A percentile compares a stretch with the other conserved stretches of the same genome.
Evolutionary conservation across 1,284 basidiomycete species (phyloP).

Genomic region (Sporisorium iseilematis-ciliati): DNA sequence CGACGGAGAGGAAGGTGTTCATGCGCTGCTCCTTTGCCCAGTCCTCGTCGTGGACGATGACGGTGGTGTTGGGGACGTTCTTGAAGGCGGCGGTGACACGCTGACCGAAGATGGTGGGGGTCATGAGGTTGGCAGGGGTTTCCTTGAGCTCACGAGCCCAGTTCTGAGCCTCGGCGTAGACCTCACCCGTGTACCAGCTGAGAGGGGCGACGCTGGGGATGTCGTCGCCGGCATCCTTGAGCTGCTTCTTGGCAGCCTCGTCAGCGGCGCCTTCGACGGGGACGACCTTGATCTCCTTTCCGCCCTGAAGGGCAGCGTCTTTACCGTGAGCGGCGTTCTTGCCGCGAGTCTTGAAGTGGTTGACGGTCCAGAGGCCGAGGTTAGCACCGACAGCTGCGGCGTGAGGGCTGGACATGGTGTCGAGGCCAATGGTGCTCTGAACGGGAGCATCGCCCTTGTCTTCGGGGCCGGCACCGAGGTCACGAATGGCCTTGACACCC

Average conservation of each 20-base stretch:
- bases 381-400: conserved; percentile 64
- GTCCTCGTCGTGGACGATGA: conserved; percentile 83
- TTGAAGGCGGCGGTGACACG: conserved; percentile 79
- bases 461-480: conserved; percentile 55
- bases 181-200: conserved; percentile 66
- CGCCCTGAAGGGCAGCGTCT: conserved; percentile 58
- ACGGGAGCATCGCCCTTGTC: conserved; percentile 44
- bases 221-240: conserved; percentile 61
- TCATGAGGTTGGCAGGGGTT: conserved; percentile 79
- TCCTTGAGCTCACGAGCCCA: conserved; percentile 87
- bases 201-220: conserved; percentile 58
- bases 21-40: conserved; percentile 87
- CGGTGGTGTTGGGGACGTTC: conserved; percentile 78
- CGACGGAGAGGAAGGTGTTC: conserved; percentile 89
- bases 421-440: conserved; percentile 56
- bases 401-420: conserved; percentile 62
- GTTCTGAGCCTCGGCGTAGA: conserved; percentile 85
- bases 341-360: conserved; percentile 68
- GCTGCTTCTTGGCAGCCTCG: conserved; percentile 57
- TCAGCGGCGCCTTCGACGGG: conserved; percentile 53
- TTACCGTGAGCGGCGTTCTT: conserved; percentile 52
- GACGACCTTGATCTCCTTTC: conserved; percentile 59
- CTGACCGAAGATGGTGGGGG: conserved; percentile 77
- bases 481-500: conserved; percentile 64
- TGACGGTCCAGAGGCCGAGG: conserved; percentile 64